Percentiles rank a stretch among this genome's conserved stretches.
These are phyloP conservation scores for Mimosa bimucronata DNA, from an alignment of 306 rosid species.

Conservation along the genomic window DNA sequence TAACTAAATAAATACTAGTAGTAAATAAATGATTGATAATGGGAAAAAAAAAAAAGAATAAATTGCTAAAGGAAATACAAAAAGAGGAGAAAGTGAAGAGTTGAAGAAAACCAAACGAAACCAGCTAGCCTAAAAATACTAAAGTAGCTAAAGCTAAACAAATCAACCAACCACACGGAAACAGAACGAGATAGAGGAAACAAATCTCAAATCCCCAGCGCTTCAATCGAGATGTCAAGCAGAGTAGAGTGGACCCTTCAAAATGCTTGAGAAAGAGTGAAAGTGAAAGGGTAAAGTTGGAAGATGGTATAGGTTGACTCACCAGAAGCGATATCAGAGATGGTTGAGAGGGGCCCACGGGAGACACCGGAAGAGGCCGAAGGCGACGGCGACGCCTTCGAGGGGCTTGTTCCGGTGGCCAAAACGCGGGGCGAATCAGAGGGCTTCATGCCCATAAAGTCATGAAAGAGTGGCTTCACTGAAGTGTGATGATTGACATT, in stretches of 20 bases:
- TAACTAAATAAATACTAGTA: neutral
- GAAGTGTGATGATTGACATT: slow-evolving; percentile 42
- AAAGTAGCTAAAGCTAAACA: slow-evolving; percentile 33
- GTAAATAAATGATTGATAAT: neutral
- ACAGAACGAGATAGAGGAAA: slow-evolving; percentile 10
- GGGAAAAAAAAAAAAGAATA: too few relatives aligned
- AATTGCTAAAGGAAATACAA: slow-evolving; percentile 16
- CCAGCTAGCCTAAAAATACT: slow-evolving; percentile 33
- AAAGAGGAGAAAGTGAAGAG: neutral
- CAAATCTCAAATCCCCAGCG: slow-evolving; percentile 16
- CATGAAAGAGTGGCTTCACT: slow-evolving; percentile 69
- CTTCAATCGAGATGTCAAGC: neutral
- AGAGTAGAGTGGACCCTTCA: neutral
- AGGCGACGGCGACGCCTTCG: slow-evolving; percentile 53
- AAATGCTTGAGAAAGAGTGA: neutral
- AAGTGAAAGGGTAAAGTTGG: neutral
- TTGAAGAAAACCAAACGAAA: slow-evolving; percentile 34
- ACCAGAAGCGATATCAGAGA: slow-evolving; percentile 91
- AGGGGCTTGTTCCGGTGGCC: slow-evolving; percentile 47
- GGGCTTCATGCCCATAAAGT: slow-evolving; percentile 81
- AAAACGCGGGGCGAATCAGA: slow-evolving; percentile 39
- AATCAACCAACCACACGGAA: slow-evolving; percentile 34
- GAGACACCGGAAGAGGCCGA: slow-evolving; percentile 65
- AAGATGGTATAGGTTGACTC: slow-evolving; percentile 18
- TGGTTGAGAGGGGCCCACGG: slow-evolving; percentile 73